A percentile compares a stretch with the other conserved stretches of the same genome.
These are phyloP conservation scores for Xenoacremonium recifei DNA, from an alignment of 2,329 filamentous ascomycete species.

Conservation along the genomic window DNA sequence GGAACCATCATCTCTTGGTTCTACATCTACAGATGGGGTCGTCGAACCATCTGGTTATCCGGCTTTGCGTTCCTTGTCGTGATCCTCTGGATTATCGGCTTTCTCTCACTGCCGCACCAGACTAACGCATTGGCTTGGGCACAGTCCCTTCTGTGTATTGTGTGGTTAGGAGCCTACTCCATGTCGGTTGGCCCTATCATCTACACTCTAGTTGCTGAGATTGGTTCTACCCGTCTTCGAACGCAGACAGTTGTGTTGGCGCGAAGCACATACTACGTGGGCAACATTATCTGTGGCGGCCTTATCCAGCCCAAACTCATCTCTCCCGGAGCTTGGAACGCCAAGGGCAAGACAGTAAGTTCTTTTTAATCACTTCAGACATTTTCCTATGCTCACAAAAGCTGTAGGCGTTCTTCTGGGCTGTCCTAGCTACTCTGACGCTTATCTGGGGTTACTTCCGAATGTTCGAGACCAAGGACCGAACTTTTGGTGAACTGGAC, in stretches of 20 bases:
- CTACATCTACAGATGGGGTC: slow-evolving; percentile 40
- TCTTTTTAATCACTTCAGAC: not conserved
- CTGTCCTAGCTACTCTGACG: slow-evolving; percentile 33
- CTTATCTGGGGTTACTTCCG: slow-evolving; percentile 42
- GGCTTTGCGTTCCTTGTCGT: slow-evolving; percentile 36
- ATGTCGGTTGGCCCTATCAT: slow-evolving; percentile 44
- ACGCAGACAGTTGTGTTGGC: slow-evolving; percentile 43
- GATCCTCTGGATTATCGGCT: slow-evolving; percentile 43
- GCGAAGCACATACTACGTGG: slow-evolving; percentile 38
- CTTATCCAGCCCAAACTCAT: slow-evolving; percentile 38
- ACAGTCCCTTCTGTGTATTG: slow-evolving; percentile 40
- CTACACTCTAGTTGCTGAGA: slow-evolving; percentile 43
- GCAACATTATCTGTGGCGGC: slow-evolving; percentile 40
- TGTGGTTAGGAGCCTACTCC: slow-evolving; percentile 44
- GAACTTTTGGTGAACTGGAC: slow-evolving; percentile 46
- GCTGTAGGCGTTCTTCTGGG: slow-evolving; percentile 42
- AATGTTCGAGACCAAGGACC: slow-evolving; percentile 43
- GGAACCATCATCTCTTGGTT: slow-evolving; percentile 44
- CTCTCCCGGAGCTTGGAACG: slow-evolving; percentile 38
- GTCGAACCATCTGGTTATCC: slow-evolving; percentile 40
- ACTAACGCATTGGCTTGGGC: slow-evolving; percentile 35
- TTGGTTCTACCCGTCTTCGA: slow-evolving; percentile 40
- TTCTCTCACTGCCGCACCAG: slow-evolving; percentile 38
- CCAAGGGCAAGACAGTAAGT: slow-evolving; percentile 37
- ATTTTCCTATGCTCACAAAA: slow-evolving; percentile 5